These are phyloP conservation scores for Globisporangium spinosum DNA, from an alignment of 352 stramenopile species.

Conservation along the genomic window DNA sequence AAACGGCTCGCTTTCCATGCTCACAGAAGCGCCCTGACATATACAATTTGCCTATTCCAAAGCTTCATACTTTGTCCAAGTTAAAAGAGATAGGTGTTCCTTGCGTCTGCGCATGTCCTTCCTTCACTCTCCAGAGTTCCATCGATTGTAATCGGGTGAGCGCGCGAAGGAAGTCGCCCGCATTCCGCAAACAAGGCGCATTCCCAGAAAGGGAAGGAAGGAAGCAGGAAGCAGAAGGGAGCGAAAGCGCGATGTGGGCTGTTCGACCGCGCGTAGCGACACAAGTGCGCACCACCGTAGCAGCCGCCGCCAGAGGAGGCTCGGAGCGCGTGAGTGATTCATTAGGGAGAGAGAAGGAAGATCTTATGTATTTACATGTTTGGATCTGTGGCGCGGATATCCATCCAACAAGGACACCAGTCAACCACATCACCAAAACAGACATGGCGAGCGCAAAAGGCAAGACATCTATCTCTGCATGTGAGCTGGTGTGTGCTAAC, in stretches of 20 bases:
- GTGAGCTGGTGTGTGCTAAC: not conserved
- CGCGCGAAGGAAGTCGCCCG: constrained; percentile 17
- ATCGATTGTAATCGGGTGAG: not conserved
- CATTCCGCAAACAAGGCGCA: not conserved
- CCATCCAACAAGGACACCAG: not conserved
- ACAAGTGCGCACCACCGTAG: constrained; percentile 27
- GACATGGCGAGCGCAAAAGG: not conserved
- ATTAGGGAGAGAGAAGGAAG: not conserved
- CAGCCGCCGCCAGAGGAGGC: constrained; percentile 18
- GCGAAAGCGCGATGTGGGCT: constrained; percentile 31
- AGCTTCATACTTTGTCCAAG: not conserved
- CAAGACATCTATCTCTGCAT: not conserved
- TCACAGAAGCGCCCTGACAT: not conserved
- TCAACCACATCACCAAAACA: not conserved
- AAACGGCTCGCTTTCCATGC: too few relatives aligned
- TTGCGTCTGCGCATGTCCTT: not conserved
- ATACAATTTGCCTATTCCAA: rapidly evolving
- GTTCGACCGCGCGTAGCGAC: constrained; percentile 36
- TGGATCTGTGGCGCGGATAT: not conserved
- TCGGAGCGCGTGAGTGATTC: constrained; percentile 3
- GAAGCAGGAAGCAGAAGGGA: not conserved
- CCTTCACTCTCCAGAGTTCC: not conserved
- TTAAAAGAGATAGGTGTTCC: not conserved
- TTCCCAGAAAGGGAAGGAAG: not conserved
- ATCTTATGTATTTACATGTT: not conserved